A percentile compares a stretch with the other conserved stretches of the same genome.
phyloP scores from a whole-genome alignment of 2,329 filamentous ascomycete genomes.

The Penicillium corylophilum region DNA sequence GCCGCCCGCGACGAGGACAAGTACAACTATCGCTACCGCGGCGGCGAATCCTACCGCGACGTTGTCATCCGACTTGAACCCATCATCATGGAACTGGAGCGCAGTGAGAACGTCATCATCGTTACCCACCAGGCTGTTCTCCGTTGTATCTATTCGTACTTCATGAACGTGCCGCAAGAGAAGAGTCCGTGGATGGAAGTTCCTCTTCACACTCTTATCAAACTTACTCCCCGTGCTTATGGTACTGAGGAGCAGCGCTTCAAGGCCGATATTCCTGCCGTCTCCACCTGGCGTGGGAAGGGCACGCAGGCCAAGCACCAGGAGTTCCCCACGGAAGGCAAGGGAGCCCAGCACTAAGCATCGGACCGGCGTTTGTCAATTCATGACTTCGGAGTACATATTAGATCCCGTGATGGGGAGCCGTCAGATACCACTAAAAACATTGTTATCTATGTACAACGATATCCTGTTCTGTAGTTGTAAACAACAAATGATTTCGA shows the following conservation, averaged over 20 bases:
- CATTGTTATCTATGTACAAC: neutral
- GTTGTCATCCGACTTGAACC: slow-evolving; percentile 96
- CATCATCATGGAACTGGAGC: slow-evolving; percentile 98
- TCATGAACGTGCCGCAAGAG: slow-evolving; percentile 94
- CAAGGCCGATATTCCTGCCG: slow-evolving; percentile 88
- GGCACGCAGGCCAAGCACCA: slow-evolving; percentile 90
- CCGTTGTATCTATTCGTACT: slow-evolving; percentile 97
- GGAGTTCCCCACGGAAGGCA: slow-evolving; percentile 30
- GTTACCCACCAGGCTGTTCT: slow-evolving; percentile 97
- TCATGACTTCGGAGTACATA: neutral
- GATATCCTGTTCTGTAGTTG: neutral
- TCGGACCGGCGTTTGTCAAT: slow-evolving; percentile 2
- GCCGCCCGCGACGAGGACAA: slow-evolving; percentile 95
- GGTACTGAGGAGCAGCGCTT: slow-evolving; percentile 86
- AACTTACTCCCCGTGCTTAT: slow-evolving; percentile 91
- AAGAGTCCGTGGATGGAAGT: slow-evolving; percentile 98
- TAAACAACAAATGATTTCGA: too few species aligned
- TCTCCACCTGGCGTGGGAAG: slow-evolving; percentile 94
- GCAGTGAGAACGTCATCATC: slow-evolving; percentile 94
- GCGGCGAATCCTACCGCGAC: slow-evolving; percentile 92
- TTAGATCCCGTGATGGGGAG: neutral
- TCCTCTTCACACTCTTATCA: slow-evolving; percentile 92
- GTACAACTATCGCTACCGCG: slow-evolving; percentile 98
- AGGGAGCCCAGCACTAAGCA: slow-evolving; percentile 9
- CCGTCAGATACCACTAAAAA: slow-evolving; percentile 9